Evolutionary conservation across 257 asterid species (phyloP).

Genomic region (Solanum medicagineum): DNA sequence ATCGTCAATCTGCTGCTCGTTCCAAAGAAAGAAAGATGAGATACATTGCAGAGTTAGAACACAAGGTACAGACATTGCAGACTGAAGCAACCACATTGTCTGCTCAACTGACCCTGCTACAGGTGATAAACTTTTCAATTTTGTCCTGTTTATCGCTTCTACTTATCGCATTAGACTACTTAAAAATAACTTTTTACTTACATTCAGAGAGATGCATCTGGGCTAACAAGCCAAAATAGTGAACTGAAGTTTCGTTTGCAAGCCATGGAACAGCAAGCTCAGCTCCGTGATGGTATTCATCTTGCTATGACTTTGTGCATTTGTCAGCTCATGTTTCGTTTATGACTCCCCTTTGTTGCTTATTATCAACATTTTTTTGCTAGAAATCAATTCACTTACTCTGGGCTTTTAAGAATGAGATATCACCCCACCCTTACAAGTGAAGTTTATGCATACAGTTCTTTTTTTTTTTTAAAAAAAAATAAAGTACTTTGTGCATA

Average conservation of each 20-base stretch:
- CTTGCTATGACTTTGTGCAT: neutral
- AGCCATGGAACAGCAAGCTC: slow-evolving; percentile 64
- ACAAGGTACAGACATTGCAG: slow-evolving; percentile 49
- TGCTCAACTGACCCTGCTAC: slow-evolving; percentile 48
- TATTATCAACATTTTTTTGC: neutral
- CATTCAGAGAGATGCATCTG: slow-evolving; percentile 51
- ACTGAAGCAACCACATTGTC: slow-evolving; percentile 56
- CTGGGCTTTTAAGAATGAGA: neutral
- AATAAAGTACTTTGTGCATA: neutral
- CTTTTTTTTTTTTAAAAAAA: no score
- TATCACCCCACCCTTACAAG: neutral
- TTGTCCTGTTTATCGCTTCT: neutral
- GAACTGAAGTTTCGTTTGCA: slow-evolving; percentile 63
- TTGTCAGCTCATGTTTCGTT: neutral
- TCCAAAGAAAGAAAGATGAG: slow-evolving; percentile 68
- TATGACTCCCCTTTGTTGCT: neutral
- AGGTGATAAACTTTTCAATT: slow-evolving; percentile 16
- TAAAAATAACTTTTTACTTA: neutral
- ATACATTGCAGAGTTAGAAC: slow-evolving; percentile 56
- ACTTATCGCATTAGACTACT: neutral
- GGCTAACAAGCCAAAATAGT: slow-evolving; percentile 43
- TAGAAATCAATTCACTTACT: neutral
- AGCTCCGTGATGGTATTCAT: slow-evolving; percentile 51
- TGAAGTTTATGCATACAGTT: neutral
- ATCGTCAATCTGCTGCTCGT: slow-evolving; percentile 71